A percentile compares a stretch with the other conserved stretches of the same genome.
These are phyloP conservation scores for Lepidium campestre DNA, from an alignment of 441 rosid genomes.

Conservation along the genomic window DNA sequence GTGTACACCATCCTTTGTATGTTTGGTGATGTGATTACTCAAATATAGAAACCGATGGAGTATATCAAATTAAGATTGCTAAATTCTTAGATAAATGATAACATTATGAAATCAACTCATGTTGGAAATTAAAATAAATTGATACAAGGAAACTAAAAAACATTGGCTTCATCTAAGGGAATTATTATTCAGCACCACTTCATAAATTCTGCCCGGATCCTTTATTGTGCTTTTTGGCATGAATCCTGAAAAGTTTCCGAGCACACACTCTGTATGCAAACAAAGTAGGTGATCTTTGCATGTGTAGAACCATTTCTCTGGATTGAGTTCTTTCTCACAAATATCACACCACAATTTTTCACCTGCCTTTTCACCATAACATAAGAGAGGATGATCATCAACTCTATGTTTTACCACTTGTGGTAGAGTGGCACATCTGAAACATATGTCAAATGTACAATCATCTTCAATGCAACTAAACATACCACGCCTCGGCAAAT, in stretches of 20 bases:
- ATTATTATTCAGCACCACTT: background rate
- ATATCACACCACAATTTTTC: background rate
- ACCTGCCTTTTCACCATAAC: background rate
- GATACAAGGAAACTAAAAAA: too few species aligned
- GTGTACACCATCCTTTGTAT: background rate
- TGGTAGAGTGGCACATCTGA: background rate
- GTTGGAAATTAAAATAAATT: background rate
- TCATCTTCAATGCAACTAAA: constrained; percentile 5
- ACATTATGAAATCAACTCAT: background rate
- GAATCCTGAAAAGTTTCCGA: background rate
- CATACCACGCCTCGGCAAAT: background rate
- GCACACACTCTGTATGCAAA: background rate
- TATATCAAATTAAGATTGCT: background rate
- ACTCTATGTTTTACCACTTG: background rate
- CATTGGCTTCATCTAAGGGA: too few species aligned
- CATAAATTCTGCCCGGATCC: background rate
- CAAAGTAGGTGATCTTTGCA: background rate
- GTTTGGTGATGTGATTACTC: background rate
- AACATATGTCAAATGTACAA: constrained; percentile 5
- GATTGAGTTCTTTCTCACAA: background rate
- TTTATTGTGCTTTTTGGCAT: background rate
- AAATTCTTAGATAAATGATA: background rate
- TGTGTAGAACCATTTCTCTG: background rate
- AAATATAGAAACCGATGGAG: background rate
- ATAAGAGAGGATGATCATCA: background rate